These are phyloP conservation scores for Diplosphaera chodatii DNA, from an alignment of 139 green algal species.

Conservation along the genomic window DNA sequence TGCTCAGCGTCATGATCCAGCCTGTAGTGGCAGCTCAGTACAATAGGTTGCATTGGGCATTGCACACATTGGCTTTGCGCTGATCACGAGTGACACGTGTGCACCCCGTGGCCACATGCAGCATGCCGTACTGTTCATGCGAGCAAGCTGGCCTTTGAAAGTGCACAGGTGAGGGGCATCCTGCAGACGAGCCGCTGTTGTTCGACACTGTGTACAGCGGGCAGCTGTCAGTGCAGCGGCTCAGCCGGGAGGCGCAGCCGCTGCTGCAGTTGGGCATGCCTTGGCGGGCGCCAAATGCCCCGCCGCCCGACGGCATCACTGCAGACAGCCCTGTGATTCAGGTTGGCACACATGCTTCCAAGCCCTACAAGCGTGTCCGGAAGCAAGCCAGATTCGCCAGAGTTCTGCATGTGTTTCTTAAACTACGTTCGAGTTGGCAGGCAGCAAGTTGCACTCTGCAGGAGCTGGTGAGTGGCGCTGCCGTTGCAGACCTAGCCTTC, in stretches of 20 bases:
- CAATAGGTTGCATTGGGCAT: no score
- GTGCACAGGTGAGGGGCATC: conserved; percentile 7
- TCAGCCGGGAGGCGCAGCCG: background rate
- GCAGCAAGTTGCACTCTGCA: background rate
- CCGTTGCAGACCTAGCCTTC: conserved; percentile 15
- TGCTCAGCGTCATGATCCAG: background rate
- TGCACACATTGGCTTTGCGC: no score
- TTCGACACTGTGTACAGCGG: conserved; percentile 27
- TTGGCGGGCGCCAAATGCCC: background rate
- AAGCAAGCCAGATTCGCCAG: no score
- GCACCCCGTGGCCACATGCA: no score
- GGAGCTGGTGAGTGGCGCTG: background rate
- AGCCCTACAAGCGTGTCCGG: no score
- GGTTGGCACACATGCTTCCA: no score
- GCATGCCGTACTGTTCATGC: background rate
- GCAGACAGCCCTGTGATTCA: background rate
- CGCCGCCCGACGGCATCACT: conserved; percentile 4
- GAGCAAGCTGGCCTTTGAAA: background rate
- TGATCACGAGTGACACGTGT: no score
- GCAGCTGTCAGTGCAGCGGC: conserved; percentile 13
- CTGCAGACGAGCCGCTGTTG: background rate
- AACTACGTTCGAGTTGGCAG: no score
- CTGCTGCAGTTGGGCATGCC: conserved; percentile 26
- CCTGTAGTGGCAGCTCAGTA: no score
- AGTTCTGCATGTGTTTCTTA: no score